These are phyloP conservation scores for Ophiocordyceps robertsii DNA, from an alignment of 2,329 filamentous ascomycete genomes.

Conservation along the genomic window DNA sequence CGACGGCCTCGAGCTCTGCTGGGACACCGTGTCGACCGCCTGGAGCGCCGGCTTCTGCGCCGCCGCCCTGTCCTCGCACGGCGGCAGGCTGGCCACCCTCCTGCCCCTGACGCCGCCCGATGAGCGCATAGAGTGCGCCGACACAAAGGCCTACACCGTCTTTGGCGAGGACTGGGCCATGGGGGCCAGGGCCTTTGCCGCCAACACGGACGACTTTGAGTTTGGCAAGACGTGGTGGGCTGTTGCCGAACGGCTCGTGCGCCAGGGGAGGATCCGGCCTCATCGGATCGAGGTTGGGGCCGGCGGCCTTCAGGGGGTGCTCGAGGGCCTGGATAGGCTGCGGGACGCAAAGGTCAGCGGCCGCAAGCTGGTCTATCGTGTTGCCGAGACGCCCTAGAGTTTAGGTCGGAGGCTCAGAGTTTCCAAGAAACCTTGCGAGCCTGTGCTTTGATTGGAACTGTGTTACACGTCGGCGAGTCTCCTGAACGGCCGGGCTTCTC, in stretches of 20 bases:
- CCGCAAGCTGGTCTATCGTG: conserved; percentile 31
- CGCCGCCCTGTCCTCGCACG: conserved; percentile 7
- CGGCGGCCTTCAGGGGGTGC: conserved; percentile 15
- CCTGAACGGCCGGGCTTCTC: too few species aligned
- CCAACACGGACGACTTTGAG: conserved; percentile 2
- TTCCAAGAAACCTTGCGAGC: too few species aligned
- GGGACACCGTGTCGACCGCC: conserved; percentile 19
- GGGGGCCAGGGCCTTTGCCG: too few species aligned
- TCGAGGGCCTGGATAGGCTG: conserved; percentile 20
- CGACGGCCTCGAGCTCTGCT: conserved; percentile 14
- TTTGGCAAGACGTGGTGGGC: conserved; percentile 22
- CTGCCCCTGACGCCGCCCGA: conserved; percentile 4
- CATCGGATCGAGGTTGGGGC: conserved; percentile 13
- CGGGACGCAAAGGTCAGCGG: conserved; percentile 22
- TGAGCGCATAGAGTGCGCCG: conserved; percentile 21
- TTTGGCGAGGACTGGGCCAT: conserved; percentile 18
- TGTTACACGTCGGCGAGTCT: too few species aligned
- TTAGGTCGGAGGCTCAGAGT: too few species aligned
- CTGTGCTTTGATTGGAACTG: too few species aligned
- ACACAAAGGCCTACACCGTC: conserved; percentile 25
- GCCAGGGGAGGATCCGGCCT: conserved; percentile 14
- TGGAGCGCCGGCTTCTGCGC: conserved; percentile 21
- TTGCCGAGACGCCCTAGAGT: conserved; percentile 6
- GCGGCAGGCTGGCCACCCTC: background rate
- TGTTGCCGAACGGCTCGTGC: conserved; percentile 18